Percentiles rank a stretch among this genome's conserved stretches.
Conservation (phyloP, 345 rosid species). For the Eucalyptus pumila region DNA sequence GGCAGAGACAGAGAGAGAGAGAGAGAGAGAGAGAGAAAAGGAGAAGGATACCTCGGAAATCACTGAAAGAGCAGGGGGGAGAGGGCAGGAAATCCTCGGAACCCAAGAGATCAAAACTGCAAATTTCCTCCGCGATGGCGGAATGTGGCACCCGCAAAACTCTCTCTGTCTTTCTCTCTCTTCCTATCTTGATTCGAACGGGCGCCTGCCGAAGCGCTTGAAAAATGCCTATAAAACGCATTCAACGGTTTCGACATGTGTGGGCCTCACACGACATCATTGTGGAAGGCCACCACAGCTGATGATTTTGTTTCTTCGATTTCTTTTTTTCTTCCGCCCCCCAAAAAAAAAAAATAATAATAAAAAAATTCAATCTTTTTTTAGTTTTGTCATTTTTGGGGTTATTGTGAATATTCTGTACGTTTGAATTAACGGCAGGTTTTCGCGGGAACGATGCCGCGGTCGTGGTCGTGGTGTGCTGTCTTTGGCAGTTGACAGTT, state of each 20-base stretch:
- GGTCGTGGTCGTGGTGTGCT: neutral
- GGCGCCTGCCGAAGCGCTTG: neutral
- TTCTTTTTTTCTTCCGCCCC: neutral
- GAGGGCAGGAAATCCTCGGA: slow-evolving; percentile 20
- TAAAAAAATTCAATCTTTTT: neutral
- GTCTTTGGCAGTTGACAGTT: neutral
- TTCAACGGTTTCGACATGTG: neutral
- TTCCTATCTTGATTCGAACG: neutral
- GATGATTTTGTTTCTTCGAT: neutral
- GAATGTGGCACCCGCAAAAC: neutral
- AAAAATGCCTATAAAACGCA: neutral
- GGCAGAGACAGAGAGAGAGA: neutral
- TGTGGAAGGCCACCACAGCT: neutral
- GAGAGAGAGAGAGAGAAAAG: neutral
- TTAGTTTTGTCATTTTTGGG: neutral
- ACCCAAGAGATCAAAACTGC: neutral
- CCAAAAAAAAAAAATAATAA: too few species aligned
- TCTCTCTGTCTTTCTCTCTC: neutral
- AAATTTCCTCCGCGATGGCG: neutral
- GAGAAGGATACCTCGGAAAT: slow-evolving; percentile 1
- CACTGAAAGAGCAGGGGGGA: slow-evolving; percentile 12
- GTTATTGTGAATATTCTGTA: neutral
- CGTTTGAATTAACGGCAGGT: neutral
- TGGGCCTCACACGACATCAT: neutral
- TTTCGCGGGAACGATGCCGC: neutral